Base-by-base conservation (phyloP, 1,139 yeast species). In the Geotrichum restrictum region DNA sequence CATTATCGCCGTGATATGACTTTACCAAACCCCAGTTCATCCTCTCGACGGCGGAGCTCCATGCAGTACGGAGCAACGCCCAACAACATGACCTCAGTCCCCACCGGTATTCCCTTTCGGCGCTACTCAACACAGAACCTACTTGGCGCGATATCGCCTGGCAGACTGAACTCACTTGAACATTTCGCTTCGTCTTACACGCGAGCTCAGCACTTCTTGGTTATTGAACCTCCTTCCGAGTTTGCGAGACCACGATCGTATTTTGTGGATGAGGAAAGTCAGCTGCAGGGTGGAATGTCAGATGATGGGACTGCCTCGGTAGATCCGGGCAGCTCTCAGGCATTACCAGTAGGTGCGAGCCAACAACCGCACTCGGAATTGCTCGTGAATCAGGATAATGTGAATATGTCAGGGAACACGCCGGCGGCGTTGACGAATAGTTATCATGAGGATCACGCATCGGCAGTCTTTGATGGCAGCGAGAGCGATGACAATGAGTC, bases 111-210 rank as follows among this genome's bases (percentile, higher is more conserved):
- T 7, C 5, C 21, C 3, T 11, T 10, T 14, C 31, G 45, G 14
- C 22, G 36, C 24, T 8, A 29, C 14, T 22, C 45, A 8, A 5
- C 5, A 24, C 29, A 24, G 7, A 24, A 24, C 8, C 29, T 24
- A 8, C 29, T 24, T 24, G 29, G 29, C 29, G 7, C 29, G 7
- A 5, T 24, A 8, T 24, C 29, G 5, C 29, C 29, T 3, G 48
- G 37, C 24, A 45, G 45, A 8, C 40, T 79, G 29, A 86, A 85
- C 68, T 85, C 95, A 2, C 61, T 88, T 40, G 78, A 79, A 56
- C 82, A 87, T 55, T 88, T 88, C 69, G 94, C 95, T 1, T 81
- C 88, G 1, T 86, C 95, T 1, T 81, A 77, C 64, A 75, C 81
- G 45, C 75, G 96, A 62, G 95, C 96, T 0, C 94, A 85, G 66